Percentiles rank a stretch among this genome's conserved stretches.
Conservation (phyloP, 2,329 filamentous ascomycete species). For the Hymenoscyphus repandus region DNA sequence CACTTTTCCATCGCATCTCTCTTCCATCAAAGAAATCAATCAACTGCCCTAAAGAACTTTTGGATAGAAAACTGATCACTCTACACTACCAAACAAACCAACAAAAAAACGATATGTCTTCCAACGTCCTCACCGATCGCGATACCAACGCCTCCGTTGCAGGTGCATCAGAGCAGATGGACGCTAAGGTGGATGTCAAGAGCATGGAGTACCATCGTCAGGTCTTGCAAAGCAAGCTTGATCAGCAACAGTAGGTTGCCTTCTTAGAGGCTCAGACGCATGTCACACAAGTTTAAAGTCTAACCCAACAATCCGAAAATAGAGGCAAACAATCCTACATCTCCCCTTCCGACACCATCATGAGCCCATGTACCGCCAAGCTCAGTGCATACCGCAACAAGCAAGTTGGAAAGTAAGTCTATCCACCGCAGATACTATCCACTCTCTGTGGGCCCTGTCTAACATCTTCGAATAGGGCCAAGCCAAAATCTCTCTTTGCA, state of each 20-base stretch:
- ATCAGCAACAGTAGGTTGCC: conserved; percentile 55
- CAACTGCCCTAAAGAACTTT: background rate
- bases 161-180: conserved; percentile 26
- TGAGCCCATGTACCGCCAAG: conserved; percentile 82
- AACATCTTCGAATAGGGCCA: conserved; percentile 40
- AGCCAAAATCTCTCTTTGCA: conserved; percentile 64
- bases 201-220: conserved; percentile 76
- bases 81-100: background rate
- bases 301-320: conserved; percentile 24
- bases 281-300: background rate
- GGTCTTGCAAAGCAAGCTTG: conserved; percentile 67
- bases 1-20: background rate
- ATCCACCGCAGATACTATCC: background rate
- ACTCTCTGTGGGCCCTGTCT: background rate
- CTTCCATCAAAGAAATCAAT: background rate
- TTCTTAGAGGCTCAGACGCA: background rate
- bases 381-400: conserved; percentile 75
- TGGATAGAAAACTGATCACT: background rate
- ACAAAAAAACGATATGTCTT: conserved; percentile 42
- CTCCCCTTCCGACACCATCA: conserved; percentile 83
- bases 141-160: conserved; percentile 56
- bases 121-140: conserved; percentile 57
- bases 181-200: conserved; percentile 46
- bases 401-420: conserved; percentile 68
- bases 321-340: conserved; percentile 48